Percentiles rank a stretch among this genome's conserved stretches.
phyloP scores from a whole-genome alignment of 371 early-diverging fungal genomes.

The Zopfochytrium polystomum region DNA sequence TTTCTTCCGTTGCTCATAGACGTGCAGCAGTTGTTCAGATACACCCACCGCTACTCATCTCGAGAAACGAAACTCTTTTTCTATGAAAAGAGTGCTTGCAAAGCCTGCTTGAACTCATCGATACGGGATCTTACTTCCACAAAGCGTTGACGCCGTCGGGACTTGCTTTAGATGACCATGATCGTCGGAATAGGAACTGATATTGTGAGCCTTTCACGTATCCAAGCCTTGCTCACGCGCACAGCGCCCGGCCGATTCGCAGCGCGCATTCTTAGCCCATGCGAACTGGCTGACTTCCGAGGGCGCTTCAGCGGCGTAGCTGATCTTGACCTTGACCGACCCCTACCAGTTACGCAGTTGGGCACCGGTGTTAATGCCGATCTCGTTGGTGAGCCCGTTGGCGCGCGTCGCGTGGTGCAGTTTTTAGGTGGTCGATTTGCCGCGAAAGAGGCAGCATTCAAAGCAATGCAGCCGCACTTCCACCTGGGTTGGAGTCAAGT shows the following conservation, averaged over 20 bases:
- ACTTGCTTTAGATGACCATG: no score
- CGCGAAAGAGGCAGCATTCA: conserved; percentile 40
- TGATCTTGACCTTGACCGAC: background rate
- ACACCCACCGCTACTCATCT: no score
- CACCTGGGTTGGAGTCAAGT: conserved; percentile 19
- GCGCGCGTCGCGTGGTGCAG: background rate
- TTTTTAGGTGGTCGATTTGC: conserved; percentile 29
- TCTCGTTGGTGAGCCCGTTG: background rate
- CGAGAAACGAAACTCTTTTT: no score
- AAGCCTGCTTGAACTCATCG: no score
- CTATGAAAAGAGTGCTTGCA: no score
- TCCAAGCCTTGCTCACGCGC: conserved; percentile 26
- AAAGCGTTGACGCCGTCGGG: no score
- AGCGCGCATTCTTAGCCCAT: conserved; percentile 14
- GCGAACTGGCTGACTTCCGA: conserved; percentile 4
- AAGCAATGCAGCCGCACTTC: conserved; percentile 29
- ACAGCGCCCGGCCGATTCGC: conserved; percentile 27
- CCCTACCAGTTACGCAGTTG: background rate
- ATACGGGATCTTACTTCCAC: no score
- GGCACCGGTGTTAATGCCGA: background rate
- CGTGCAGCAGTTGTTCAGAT: no score
- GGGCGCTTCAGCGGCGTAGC: background rate
- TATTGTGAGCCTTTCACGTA: conserved; percentile 33
- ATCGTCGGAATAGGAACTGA: conserved; percentile 38
- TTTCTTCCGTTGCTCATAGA: no score